Percentiles rank a stretch among this genome's conserved stretches.
Evolutionary conservation across 2,329 filamentous ascomycete species (phyloP).

Genomic region (Sphaerulina musiva): DNA sequence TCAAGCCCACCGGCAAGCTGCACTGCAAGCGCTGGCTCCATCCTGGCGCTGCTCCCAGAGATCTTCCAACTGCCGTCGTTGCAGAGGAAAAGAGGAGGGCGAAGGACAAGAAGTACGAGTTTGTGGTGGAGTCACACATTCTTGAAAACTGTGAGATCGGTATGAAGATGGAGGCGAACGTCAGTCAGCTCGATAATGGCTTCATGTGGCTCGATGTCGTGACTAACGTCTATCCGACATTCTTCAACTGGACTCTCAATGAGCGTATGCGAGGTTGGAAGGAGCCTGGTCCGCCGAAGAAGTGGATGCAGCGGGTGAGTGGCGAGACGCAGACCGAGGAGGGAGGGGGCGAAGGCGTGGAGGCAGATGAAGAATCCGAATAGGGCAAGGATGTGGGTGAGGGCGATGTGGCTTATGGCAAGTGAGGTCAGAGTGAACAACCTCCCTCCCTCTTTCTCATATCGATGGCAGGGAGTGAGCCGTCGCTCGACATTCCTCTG

Average conservation of each 20-base stretch:
- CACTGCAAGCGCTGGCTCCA: slow-evolving; percentile 47
- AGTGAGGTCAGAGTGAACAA: neutral
- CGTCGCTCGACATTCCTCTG: neutral
- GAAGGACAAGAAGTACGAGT: slow-evolving; percentile 47
- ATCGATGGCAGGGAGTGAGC: neutral
- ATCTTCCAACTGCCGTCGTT: slow-evolving; percentile 21
- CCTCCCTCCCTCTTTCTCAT: neutral
- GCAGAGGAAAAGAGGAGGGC: slow-evolving; percentile 22
- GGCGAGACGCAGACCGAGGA: slow-evolving; percentile 10
- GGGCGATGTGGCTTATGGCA: neutral
- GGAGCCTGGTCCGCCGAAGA: slow-evolving; percentile 26
- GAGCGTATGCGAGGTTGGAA: slow-evolving; percentile 35
- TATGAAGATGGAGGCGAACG: slow-evolving; percentile 40
- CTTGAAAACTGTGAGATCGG: slow-evolving; percentile 56
- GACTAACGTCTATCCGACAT: slow-evolving; percentile 37
- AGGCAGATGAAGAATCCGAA: neutral
- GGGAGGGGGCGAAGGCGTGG: neutral
- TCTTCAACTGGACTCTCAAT: slow-evolving; percentile 42
- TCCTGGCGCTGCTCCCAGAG: slow-evolving; percentile 30
- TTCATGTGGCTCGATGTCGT: slow-evolving; percentile 36
- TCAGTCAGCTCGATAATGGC: slow-evolving; percentile 29
- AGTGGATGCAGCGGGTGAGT: slow-evolving; percentile 23
- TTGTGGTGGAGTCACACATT: slow-evolving; percentile 62
- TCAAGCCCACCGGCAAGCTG: slow-evolving; percentile 50
- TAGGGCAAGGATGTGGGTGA: slow-evolving; percentile 2